Evolutionary conservation across 352 stramenopile genomes (phyloP).

Genomic region (Phytophthora idaei): DNA sequence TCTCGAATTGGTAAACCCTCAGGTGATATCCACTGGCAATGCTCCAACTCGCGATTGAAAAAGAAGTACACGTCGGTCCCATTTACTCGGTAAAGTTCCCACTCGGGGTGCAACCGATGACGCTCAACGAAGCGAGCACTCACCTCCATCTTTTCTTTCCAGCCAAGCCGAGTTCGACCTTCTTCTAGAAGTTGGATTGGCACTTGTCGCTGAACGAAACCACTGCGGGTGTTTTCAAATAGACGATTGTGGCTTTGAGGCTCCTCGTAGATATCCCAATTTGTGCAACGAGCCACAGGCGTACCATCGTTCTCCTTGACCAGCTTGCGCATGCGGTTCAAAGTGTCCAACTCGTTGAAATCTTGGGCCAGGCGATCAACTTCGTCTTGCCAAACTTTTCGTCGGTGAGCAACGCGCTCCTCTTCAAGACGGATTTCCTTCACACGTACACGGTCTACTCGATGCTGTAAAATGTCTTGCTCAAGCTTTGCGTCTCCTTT

Average conservation of each 20-base stretch:
- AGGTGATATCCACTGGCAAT: constrained; percentile 62
- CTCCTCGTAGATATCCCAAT: constrained; percentile 63
- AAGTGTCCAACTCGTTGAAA: constrained; percentile 64
- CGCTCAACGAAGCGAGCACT: constrained; percentile 59
- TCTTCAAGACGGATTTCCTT: constrained; percentile 41
- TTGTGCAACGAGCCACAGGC: constrained; percentile 21
- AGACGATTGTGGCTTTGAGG: constrained; percentile 60
- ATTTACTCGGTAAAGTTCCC: constrained; percentile 68
- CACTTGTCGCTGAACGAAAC: constrained; percentile 73
- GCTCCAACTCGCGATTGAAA: constrained; percentile 55
- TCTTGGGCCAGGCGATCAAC: constrained; percentile 45
- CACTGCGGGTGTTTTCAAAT: constrained; percentile 63
- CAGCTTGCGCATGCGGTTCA: constrained; percentile 41
- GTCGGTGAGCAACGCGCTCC: constrained; percentile 38
- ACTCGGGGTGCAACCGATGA: constrained; percentile 50
- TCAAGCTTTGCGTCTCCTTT: constrained; percentile 47
- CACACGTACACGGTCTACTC: constrained; percentile 33
- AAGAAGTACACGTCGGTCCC: constrained; percentile 75
- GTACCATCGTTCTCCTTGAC: constrained; percentile 39
- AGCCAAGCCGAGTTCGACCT: constrained; percentile 45
- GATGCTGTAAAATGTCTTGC: constrained; percentile 30
- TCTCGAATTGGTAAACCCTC: constrained; percentile 32
- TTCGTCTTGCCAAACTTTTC: constrained; percentile 48
- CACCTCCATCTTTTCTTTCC: constrained; percentile 69
- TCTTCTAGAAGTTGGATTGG: constrained; percentile 45